Conservation (phyloP, 495 filamentous ascomycete genomes). For the Aspergillus hancockii region DNA sequence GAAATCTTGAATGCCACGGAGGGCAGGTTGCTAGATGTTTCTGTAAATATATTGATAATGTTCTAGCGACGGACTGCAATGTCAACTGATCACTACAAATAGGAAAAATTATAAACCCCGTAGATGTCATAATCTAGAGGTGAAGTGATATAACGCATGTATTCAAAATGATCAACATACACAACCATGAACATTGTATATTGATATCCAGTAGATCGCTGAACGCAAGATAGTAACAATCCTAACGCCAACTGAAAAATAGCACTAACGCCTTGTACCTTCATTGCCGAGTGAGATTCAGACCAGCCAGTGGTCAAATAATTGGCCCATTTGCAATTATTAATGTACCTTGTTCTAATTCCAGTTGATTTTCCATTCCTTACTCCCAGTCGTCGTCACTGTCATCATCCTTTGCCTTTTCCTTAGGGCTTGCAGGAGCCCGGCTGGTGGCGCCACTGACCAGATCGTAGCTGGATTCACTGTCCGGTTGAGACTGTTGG, state of each 20-base stretch:
- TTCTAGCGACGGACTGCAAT: neutral
- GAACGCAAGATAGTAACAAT: conserved; percentile 2
- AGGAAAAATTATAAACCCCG: neutral
- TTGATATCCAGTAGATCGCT: neutral
- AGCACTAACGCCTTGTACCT: conserved; percentile 18
- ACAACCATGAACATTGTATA: neutral
- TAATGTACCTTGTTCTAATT: neutral
- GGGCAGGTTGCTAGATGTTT: neutral
- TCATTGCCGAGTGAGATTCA: conserved; percentile 3
- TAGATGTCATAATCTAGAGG: neutral
- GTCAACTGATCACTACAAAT: neutral
- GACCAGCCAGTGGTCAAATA: conserved; percentile 25
- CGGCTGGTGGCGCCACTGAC: conserved; percentile 84
- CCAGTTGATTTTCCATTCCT: conserved; percentile 7
- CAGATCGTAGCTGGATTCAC: conserved; percentile 91
- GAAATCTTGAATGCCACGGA: neutral
- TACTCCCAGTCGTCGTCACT: conserved; percentile 86
- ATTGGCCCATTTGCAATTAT: neutral
- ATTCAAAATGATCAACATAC: neutral
- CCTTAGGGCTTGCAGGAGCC: conserved; percentile 75
- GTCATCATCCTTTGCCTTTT: conserved; percentile 57
- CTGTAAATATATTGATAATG: conserved; percentile 2
- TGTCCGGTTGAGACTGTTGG: conserved; percentile 79
- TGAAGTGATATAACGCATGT: neutral
- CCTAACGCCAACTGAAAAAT: conserved; percentile 12